phyloP scores from a whole-genome alignment of 2,329 filamentous ascomycete genomes.

The Fusarium pseudonygamai region DNA sequence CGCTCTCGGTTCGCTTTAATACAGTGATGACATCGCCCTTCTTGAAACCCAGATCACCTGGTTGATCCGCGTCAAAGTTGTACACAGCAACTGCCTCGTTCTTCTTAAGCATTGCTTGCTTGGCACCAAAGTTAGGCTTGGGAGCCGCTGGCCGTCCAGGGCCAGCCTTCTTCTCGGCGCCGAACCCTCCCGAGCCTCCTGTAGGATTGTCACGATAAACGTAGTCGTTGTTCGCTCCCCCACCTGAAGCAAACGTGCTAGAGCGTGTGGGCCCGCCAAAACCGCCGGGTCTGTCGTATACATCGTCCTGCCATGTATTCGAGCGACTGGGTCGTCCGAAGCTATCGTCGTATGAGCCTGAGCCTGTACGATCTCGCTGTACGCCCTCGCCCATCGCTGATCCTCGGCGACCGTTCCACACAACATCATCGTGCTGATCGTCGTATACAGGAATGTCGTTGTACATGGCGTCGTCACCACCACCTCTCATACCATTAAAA shows the following conservation, averaged over 20 bases:
- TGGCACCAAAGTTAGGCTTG: constrained; percentile 80
- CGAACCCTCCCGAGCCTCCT: constrained; percentile 31
- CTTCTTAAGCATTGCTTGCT: constrained; percentile 65
- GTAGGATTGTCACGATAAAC: constrained; percentile 60
- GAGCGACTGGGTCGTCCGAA: constrained; percentile 69
- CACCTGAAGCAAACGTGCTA: constrained; percentile 59
- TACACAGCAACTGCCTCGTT: constrained; percentile 92
- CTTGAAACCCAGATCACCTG: constrained; percentile 93
- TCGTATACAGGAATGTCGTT: constrained; percentile 94
- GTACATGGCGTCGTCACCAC: constrained; percentile 76
- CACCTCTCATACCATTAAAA: constrained; percentile 74
- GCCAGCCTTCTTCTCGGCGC: constrained; percentile 57
- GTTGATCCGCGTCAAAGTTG: constrained; percentile 93
- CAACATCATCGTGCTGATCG: constrained; percentile 80
- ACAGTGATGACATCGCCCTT: constrained; percentile 98
- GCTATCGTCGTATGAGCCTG: constrained; percentile 55
- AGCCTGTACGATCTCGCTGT: constrained; percentile 47
- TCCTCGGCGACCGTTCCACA: constrained; percentile 82
- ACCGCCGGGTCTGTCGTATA: constrained; percentile 69
- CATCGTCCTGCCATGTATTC: constrained; percentile 79
- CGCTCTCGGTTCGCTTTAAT: constrained; percentile 91
- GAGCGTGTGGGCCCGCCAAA: constrained; percentile 57
- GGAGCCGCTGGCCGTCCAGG: constrained; percentile 86
- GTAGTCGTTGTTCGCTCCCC: constrained; percentile 60
- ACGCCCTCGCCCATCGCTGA: constrained; percentile 75